phyloP scores from a whole-genome alignment of 768 basidiomycete genomes.

The Agrocybe pediades region DNA sequence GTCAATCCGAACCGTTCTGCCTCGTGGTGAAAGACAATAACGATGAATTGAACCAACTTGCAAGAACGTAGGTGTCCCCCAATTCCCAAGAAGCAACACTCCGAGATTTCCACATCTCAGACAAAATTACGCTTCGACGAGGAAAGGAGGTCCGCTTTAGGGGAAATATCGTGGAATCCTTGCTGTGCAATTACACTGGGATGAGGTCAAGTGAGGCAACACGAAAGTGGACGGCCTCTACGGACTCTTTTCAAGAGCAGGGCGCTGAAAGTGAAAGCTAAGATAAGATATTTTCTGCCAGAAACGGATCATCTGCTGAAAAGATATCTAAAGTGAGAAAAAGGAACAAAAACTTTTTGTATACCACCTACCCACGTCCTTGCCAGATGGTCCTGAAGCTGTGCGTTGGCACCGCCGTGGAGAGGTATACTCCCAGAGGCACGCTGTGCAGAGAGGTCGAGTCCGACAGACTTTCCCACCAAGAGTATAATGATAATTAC shows the following conservation, averaged over 20 bases:
- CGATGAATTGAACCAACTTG: conserved; percentile 13
- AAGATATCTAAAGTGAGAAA: neutral
- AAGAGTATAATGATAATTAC: neutral
- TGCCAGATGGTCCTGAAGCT: neutral
- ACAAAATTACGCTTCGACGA: conserved; percentile 12
- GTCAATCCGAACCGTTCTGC: conserved; percentile 6
- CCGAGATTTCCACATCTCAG: neutral
- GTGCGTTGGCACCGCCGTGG: neutral
- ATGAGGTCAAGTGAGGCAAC: conserved; percentile 6
- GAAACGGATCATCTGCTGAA: neutral
- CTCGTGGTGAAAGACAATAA: conserved; percentile 18
- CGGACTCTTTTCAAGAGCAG: conserved; percentile 1
- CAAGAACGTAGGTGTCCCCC: neutral
- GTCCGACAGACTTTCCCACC: neutral
- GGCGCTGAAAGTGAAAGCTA: neutral
- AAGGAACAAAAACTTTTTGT: neutral
- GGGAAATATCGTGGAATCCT: conserved; percentile 11
- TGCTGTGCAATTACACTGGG: conserved; percentile 5
- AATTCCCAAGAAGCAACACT: neutral
- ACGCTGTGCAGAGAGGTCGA: neutral
- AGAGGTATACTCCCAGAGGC: too few relatives aligned
- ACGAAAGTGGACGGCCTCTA: conserved; percentile 8
- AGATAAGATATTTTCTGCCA: neutral
- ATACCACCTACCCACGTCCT: too few relatives aligned
- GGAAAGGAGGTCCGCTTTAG: conserved; percentile 6